Conservation (phyloP, 306 rosid genomes). For the Vigna trinervia region DNA sequence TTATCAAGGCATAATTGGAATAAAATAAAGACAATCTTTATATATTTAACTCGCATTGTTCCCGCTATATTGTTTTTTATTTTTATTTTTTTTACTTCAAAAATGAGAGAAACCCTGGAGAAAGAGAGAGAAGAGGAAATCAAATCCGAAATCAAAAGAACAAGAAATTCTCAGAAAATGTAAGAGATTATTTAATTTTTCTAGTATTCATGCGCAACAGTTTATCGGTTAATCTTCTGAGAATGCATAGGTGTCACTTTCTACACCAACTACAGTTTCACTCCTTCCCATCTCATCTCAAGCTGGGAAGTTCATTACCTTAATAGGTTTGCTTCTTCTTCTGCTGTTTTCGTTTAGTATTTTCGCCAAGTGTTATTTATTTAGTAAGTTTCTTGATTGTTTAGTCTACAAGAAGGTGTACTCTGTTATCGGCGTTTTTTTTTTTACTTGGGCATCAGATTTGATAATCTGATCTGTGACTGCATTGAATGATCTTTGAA, state of each 20-base stretch:
- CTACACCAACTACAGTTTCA: constrained; percentile 75
- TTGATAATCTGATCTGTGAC: constrained; percentile 34
- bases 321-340: constrained; percentile 64
- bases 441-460: constrained; percentile 14
- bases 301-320: constrained; percentile 93
- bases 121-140: constrained; percentile 62
- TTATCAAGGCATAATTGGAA: constrained; percentile 30
- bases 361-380: background rate
- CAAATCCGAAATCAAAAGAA: constrained; percentile 66
- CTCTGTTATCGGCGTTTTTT: background rate
- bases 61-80: constrained; percentile 62
- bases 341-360: background rate
- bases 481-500: constrained; percentile 15
- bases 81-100: constrained; percentile 30
- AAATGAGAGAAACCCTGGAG: constrained; percentile 61
- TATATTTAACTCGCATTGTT: constrained; percentile 34
- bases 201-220: background rate
- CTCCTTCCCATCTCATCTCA: constrained; percentile 78
- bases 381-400: constrained; percentile 11
- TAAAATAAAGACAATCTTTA: background rate
- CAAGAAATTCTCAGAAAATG: constrained; percentile 79
- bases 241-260: constrained; percentile 64
- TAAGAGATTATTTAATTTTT: constrained; percentile 43
- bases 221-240: constrained; percentile 27
- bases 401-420: background rate